Evolutionary conservation across 83 land plant species (phyloP), one percentile per base, ranked within the genome.

Genomic region (Picea abies): DNA sequence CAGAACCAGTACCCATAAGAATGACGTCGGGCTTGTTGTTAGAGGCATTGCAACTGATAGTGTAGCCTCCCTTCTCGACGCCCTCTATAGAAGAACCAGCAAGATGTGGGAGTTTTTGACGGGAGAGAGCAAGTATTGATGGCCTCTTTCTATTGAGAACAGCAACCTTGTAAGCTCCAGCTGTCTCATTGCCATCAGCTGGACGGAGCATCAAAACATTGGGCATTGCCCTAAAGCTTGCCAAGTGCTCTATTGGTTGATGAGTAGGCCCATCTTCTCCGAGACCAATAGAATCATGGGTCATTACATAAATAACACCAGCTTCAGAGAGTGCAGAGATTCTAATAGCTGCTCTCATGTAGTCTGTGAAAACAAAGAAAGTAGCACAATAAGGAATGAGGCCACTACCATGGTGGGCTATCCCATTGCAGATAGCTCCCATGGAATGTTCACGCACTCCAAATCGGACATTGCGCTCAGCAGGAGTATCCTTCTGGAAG

Each of bases 191-290:
- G 2, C 95, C 96, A 82, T 94, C 96, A 17, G 92, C 95, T 15
- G 95, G 97, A 11, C 97, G 86, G 58, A 94, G 41, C 88, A 94
- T 87, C 35, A 94, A 64, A 22, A 93, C 85, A 78, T 91, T 86
- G 9, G 97, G 97, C 90, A 93, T 90, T 37, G 93, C 95, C 44
- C 97, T 71, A 83, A 94, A 89, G 85, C 95, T 89, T 19, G 90
- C 90, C 70, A 92, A 75, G 41, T 94, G 97, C 86, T 94, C 97
- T 22, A 94, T 84, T 63, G 97, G 97, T 78, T 94, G 97, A 82
- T 94, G 97, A 16, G 97, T 94, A 12, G 96, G 96, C 5, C 96
- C 95, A 80, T 94, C 96, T 80, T 94, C 95, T 64, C 97, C 97
- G 5, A 93, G 89, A 60, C 95, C 97, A 82, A 94, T 94, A 10